A percentile compares a stretch with the other conserved stretches of the same genome.
Evolutionary conservation across 176 grass and related monocot genomes (phyloP).

Genomic region (Aegilops longissima): DNA sequence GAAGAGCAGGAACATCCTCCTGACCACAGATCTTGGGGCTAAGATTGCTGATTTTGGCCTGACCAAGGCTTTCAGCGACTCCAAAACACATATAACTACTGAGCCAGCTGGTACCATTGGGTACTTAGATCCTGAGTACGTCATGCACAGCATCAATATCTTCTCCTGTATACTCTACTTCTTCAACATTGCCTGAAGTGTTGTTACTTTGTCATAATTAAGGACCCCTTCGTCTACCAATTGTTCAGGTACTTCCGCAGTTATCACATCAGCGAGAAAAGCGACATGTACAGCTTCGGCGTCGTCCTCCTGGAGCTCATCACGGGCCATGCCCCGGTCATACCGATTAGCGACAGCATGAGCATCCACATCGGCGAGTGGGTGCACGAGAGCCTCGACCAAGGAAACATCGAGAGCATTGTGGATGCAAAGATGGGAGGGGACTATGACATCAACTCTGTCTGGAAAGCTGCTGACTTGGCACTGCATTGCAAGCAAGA

Average conservation of each 20-base stretch:
- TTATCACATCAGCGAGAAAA: conserved; percentile 36
- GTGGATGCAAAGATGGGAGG: conserved; percentile 27
- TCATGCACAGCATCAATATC: not conserved
- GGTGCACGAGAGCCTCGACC: conserved; percentile 30
- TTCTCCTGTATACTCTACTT: not conserved
- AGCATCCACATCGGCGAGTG: conserved; percentile 43
- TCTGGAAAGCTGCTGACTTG: conserved; percentile 32
- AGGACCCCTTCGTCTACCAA: not conserved
- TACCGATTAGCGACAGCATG: conserved; percentile 19
- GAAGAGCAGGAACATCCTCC: conserved; percentile 52
- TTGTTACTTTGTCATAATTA: not conserved
- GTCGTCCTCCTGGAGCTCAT: conserved; percentile 38
- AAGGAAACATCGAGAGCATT: conserved; percentile 21
- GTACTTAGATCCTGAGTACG: conserved; percentile 52
- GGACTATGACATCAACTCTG: conserved; percentile 22
- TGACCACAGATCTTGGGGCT: conserved; percentile 28
- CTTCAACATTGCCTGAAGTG: not conserved
- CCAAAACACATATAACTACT: conserved; percentile 42
- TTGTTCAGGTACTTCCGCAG: conserved; percentile 30
- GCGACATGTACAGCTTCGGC: conserved; percentile 40
- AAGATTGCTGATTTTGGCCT: conserved; percentile 58
- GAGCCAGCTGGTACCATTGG: conserved; percentile 36
- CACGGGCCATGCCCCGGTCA: conserved; percentile 19
- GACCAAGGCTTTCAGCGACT: conserved; percentile 45
- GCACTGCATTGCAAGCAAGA: conserved; percentile 34